A percentile compares a stretch with the other conserved stretches of the same genome.
Evolutionary conservation across 768 basidiomycete species (phyloP).

Genomic region (Collybiopsis confluens): DNA sequence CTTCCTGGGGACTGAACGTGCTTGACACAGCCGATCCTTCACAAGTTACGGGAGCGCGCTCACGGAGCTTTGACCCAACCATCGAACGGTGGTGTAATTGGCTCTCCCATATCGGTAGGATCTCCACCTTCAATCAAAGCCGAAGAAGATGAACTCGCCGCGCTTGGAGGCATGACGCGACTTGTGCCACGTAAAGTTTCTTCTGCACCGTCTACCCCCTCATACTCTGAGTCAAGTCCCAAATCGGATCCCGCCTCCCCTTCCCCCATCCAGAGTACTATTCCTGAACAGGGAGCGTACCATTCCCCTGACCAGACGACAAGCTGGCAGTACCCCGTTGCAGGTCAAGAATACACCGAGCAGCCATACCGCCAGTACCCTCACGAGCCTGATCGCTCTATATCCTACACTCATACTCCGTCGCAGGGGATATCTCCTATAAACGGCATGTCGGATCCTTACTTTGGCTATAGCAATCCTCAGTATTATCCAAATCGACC

Average conservation of each 20-base stretch:
- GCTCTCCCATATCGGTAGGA: constrained; percentile 14
- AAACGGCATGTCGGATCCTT: constrained; percentile 25
- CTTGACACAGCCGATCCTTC: constrained; percentile 50
- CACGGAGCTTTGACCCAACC: constrained; percentile 33
- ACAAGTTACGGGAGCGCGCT: constrained; percentile 52
- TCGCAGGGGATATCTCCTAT: constrained; percentile 21
- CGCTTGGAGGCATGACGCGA: constrained; percentile 60
- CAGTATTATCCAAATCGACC: constrained; percentile 16
- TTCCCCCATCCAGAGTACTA: constrained; percentile 19
- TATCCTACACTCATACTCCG: constrained; percentile 9
- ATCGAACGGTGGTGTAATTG: constrained; percentile 10
- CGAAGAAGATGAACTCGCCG: constrained; percentile 58
- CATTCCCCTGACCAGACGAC: constrained; percentile 14
- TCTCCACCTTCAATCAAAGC: constrained; percentile 41
- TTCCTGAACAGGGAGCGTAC: constrained; percentile 14
- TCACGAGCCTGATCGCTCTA: constrained; percentile 1
- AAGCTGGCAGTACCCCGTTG: constrained; percentile 4
- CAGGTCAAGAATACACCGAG: constrained; percentile 1
- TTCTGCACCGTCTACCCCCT: constrained; percentile 42
- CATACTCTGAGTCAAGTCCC: constrained; percentile 39
- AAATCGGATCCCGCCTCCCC: constrained; percentile 43
- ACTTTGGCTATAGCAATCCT: constrained; percentile 25
- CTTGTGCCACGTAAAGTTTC: constrained; percentile 49
- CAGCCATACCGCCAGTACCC: constrained; percentile 15
- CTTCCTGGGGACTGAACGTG: constrained; percentile 1